Conservation (phyloP, 2,329 filamentous ascomycete genomes). For the Colletotrichum gigasporum region DNA sequence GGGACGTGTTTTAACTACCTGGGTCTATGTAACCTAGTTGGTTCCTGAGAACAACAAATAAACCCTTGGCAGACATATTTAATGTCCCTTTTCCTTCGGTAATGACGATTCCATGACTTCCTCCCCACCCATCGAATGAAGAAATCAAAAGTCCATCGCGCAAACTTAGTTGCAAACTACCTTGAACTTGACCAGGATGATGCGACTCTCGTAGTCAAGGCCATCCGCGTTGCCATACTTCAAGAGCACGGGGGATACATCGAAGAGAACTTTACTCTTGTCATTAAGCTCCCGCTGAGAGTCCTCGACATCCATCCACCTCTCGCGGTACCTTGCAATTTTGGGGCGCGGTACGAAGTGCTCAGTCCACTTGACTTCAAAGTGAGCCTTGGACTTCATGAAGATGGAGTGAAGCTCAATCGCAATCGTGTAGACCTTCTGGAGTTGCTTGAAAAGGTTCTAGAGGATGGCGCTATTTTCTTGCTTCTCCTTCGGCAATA, state of each 20-base stretch:
- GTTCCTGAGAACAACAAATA: no score
- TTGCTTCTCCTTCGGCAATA: background rate
- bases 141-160: no score
- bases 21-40: no score
- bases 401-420: background rate
- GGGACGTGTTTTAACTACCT: no score
- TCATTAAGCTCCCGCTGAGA: background rate
- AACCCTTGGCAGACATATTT: no score
- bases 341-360: no score
- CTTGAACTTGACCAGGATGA: background rate
- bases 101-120: no score
- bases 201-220: constrained; percentile 5
- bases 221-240: constrained; percentile 30
- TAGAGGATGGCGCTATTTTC: rapidly evolving
- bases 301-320: background rate
- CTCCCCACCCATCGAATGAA: no score
- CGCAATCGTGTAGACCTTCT: background rate
- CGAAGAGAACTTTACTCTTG: background rate
- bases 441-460: background rate
- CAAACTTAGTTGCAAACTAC: constrained; percentile 6
- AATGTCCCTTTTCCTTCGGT: no score
- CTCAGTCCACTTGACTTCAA: no score
- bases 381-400: constrained; percentile 1
- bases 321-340: background rate
- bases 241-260: background rate